Conservation (phyloP, 345 rosid species). For the Clausena lansium region DNA sequence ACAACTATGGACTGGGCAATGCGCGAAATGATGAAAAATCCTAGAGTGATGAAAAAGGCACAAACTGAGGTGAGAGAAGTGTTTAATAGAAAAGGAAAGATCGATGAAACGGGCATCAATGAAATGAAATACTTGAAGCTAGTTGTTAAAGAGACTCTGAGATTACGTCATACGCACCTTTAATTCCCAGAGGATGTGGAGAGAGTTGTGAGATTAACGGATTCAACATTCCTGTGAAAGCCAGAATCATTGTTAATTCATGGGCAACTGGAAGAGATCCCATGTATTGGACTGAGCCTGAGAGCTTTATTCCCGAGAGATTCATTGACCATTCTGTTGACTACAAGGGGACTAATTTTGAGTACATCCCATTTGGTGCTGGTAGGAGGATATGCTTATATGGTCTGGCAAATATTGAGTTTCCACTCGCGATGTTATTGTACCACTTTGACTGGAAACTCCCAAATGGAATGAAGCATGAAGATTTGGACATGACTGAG, state of each 20-base stretch:
- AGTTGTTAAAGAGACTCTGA: conserved; percentile 13
- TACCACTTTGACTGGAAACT: conserved; percentile 33
- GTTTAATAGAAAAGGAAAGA: conserved; percentile 6
- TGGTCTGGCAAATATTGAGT: conserved; percentile 16
- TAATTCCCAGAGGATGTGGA: conserved; percentile 19
- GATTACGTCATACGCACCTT: conserved; percentile 8
- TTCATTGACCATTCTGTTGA: conserved; percentile 17
- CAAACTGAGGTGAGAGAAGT: conserved; percentile 32
- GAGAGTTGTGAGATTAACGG: conserved; percentile 9
- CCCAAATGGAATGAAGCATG: conserved; percentile 2
- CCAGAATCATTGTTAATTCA: conserved; percentile 11
- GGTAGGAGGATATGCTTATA: conserved; percentile 29
- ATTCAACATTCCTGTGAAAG: conserved; percentile 1
- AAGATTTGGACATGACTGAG: conserved; percentile 26
- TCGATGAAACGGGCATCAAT: neutral
- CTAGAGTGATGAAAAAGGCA: conserved; percentile 19
- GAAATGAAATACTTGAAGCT: conserved; percentile 9
- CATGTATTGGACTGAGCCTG: conserved; percentile 9
- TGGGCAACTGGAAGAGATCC: conserved; percentile 22
- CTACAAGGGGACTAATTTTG: conserved; percentile 17
- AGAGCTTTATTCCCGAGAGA: conserved; percentile 21
- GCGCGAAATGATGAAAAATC: conserved; percentile 27
- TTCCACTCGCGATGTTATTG: conserved; percentile 10
- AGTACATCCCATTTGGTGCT: conserved; percentile 27
- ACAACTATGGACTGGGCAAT: conserved; percentile 23